Evolutionary conservation across 2,329 filamentous ascomycete genomes (phyloP), one percentile per base, ranked within the genome.

Genomic region (Sarocladium brachiariae): DNA sequence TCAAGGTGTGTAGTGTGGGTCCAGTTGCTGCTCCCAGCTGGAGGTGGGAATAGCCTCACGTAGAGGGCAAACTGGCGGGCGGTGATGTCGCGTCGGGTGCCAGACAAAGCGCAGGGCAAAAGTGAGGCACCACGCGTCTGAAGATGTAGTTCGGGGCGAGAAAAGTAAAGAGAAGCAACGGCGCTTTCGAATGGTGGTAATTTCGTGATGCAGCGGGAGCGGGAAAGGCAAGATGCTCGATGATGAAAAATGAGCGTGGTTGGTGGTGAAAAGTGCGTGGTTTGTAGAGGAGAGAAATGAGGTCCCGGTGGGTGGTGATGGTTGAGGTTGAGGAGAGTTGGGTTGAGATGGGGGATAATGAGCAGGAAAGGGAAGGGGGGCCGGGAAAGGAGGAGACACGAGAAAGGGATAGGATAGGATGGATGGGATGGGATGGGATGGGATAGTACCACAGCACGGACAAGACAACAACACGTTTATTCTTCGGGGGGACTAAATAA

Each of bases 31-130:
- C 51, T 52, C 45, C 52, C 50, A 51, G 46, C 25, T 31, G 43
- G 37, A 50, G 48, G 45, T 54, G 65, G 58, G 68, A 70, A 70
- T 70, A 70, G 65, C 68, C 64, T 70, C 68, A 70, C 64, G 55
- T 59, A 52, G 55, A 53, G 33, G 49, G 23, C 45, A 43, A 45
- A 43, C 53, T 50, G 53, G 47, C 45, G 50, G 41, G 39, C 49
- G 51, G 41, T 43, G 35, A 37, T 39, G 49, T 52, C 21, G 41
- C 34, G 31, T 23, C 7, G 21, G 11, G 38, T 35, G 18, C 33
- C 19, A 27, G 45, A 51, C 14, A 18, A 37, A 43, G 18, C 23
- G 33, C 34, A 48, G 31, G 45, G 53, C 49, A 58, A 65, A 61
- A 60, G 45, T 25, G 49, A 50, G 45, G 50, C 49, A 45, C 31